Conservation (phyloP, 495 filamentous ascomycete genomes). For the Penicillium soppii region DNA sequence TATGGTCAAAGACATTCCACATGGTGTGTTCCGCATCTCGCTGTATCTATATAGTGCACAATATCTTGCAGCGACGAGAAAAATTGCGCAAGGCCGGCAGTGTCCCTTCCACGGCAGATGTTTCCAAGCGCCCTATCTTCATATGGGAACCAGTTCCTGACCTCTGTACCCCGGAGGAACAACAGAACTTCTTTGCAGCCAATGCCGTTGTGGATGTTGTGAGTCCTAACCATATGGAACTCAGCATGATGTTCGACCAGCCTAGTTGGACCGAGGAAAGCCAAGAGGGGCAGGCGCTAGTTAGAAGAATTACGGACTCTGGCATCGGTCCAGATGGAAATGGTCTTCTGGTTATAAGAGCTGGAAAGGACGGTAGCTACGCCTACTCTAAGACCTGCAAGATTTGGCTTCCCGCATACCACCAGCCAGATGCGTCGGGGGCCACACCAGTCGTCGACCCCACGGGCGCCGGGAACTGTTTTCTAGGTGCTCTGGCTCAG, state of each 20-base stretch:
- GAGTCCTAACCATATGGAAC: slow-evolving; percentile 84
- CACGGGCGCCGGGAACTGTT: slow-evolving; percentile 94
- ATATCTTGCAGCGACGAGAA: slow-evolving; percentile 54
- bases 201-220: slow-evolving; percentile 77
- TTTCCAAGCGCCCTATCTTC: slow-evolving; percentile 59
- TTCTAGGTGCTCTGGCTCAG: slow-evolving; percentile 79
- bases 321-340: slow-evolving; percentile 47
- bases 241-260: slow-evolving; percentile 74
- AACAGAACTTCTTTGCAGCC: slow-evolving; percentile 68
- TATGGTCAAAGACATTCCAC: slow-evolving; percentile 77
- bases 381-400: slow-evolving; percentile 36
- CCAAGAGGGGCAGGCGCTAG: slow-evolving; percentile 49
- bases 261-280: slow-evolving; percentile 50
- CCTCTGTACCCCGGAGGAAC: slow-evolving; percentile 73
- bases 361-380: slow-evolving; percentile 61
- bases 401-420: slow-evolving; percentile 58
- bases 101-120: slow-evolving; percentile 20
- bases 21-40: slow-evolving; percentile 79
- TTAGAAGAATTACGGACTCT: slow-evolving; percentile 55
- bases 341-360: slow-evolving; percentile 52
- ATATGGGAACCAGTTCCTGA: slow-evolving; percentile 97
- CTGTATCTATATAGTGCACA: slow-evolving; percentile 69
- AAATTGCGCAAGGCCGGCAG: slow-evolving; percentile 30
- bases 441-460: slow-evolving; percentile 73
- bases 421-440: slow-evolving; percentile 36